Evolutionary conservation across 2,329 filamentous ascomycete species (phyloP), one percentile per base, ranked within the genome.

Genomic region (Penicillium sp.): DNA sequence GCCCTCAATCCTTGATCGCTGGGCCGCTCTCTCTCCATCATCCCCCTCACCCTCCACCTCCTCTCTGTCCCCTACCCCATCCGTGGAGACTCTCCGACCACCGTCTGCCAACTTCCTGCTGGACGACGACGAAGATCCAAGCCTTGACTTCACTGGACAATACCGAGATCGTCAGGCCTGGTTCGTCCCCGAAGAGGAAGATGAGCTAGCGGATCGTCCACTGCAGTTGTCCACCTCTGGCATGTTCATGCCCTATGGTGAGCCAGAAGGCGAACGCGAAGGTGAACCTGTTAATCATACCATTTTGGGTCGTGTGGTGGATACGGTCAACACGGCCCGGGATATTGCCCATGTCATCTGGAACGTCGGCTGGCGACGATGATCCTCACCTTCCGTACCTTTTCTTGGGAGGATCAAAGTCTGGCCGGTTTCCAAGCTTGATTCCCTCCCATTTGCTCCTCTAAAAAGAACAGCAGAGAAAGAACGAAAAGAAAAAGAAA

Each of bases 201-300:
- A 86, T 46, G 83, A 85, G 43, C 79, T 83, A 50, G 75, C 82
- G 3, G 70, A 71, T 44, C 78, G 75, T 19, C 87, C 88, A 52
- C 88, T 96, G 80, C 86, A 88, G 61, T 84, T 92, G 64, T 96
- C 91, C 21, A 81, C 87, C 50, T 95, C 91, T 39, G 92, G 92
- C 65, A 96, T 96, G 91, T 89, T 96, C 67, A 93, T 96, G 89
- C 91, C 92, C 2, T 58, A 62, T 25, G 55, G 53, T 8, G 89
- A 88, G 65, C 90, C 92, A 65, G 57, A 60, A 23, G 55, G 54
- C 8, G 89, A 88, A 66, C 90, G 92, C 65, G 89, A 92, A 65
- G 86, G 86, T 59, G 90, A 92, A 62, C 75, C 77, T 8, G 75
- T 81, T 59, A 85, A 79, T 68, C 80, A 83, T 51, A 88, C 89